These are phyloP conservation scores for Euphrasia confusa DNA, from an alignment of 257 asterid species.

Conservation along the genomic window DNA sequence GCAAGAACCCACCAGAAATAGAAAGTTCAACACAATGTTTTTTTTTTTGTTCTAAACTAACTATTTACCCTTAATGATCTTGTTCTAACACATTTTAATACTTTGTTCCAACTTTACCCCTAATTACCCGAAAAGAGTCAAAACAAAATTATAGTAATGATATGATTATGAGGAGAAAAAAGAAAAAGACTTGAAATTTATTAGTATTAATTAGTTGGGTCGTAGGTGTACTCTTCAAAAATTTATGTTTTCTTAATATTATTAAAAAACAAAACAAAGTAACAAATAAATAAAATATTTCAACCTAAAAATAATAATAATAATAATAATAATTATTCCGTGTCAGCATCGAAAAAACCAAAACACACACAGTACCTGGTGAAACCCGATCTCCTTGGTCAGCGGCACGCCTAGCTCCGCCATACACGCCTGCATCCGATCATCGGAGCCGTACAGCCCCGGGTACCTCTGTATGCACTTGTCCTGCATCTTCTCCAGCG, in stretches of 20 bases:
- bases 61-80: too few relatives aligned
- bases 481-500: slow-evolving; percentile 60
- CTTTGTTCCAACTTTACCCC: too few relatives aligned
- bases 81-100: too few relatives aligned
- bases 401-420: slow-evolving; percentile 77
- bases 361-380: slow-evolving; percentile 43
- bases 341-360: neutral
- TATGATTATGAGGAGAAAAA: too few relatives aligned
- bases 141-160: too few relatives aligned
- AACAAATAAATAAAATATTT: neutral
- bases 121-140: too few relatives aligned
- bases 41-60: too few relatives aligned
- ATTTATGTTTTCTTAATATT: neutral
- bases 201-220: too few relatives aligned
- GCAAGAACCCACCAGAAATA: slow-evolving; percentile 13
- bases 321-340: too few relatives aligned
- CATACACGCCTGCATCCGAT: slow-evolving; percentile 74
- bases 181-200: too few relatives aligned
- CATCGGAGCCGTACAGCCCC: slow-evolving; percentile 68
- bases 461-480: slow-evolving; percentile 60
- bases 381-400: slow-evolving; percentile 70
- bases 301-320: neutral
- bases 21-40: slow-evolving; percentile 2
- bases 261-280: neutral
- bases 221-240: neutral